These are phyloP conservation scores for Rubroshorea leprosula DNA, from an alignment of 345 rosid species.

Conservation along the genomic window DNA sequence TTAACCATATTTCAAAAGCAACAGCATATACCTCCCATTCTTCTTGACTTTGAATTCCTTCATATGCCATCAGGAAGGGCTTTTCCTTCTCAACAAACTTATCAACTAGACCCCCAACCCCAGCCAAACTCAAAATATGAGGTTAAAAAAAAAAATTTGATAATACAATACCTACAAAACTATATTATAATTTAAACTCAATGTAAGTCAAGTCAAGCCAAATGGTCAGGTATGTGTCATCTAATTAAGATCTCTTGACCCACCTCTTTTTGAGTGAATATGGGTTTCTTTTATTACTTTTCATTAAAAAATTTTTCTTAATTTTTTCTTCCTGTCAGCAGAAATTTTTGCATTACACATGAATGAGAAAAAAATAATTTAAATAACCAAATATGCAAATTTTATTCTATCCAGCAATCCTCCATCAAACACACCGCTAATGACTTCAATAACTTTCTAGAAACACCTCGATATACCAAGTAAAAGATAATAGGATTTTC, in stretches of 20 bases:
- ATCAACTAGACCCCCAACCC: neutral
- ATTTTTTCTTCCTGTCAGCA: neutral
- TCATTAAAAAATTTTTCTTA: neutral
- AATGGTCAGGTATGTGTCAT: neutral
- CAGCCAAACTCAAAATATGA: too few relatives aligned
- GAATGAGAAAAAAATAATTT: neutral
- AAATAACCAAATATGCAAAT: neutral
- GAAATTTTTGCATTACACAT: neutral
- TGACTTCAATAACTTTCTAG: too few relatives aligned
- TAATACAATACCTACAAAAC: neutral
- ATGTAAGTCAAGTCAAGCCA: neutral
- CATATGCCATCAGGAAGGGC: conserved; percentile 85
- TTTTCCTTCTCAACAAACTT: conserved; percentile 35
- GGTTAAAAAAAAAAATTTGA: neutral
- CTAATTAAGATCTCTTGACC: neutral
- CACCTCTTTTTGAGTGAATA: neutral
- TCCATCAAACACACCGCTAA: too few relatives aligned
- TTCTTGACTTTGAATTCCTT: conserved; percentile 78
- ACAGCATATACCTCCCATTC: conserved; percentile 77
- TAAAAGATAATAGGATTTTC: too few relatives aligned
- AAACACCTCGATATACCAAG: too few relatives aligned
- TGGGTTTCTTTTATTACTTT: too few relatives aligned
- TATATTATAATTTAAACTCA: neutral
- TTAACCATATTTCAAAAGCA: neutral
- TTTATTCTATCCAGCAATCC: neutral